Evolutionary conservation across 2,329 filamentous ascomycete genomes (phyloP).

Genomic region (Fulvia fulva): DNA sequence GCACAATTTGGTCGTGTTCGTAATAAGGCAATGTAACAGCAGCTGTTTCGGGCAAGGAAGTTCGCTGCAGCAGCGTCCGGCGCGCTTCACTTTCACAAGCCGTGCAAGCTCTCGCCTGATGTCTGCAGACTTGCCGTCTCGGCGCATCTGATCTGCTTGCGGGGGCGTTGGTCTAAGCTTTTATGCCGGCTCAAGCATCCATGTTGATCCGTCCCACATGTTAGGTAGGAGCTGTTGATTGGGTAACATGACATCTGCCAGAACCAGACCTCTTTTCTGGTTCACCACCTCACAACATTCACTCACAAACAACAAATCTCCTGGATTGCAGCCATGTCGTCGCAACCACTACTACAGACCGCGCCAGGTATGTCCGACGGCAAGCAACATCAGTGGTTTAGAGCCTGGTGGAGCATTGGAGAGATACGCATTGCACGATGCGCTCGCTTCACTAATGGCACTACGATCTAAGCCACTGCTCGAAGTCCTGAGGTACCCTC

Average conservation of each 20-base stretch:
- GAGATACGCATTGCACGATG: not conserved
- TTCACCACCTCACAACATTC: not conserved
- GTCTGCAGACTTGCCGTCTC: not conserved
- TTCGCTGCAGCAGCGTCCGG: not conserved
- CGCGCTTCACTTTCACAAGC: not conserved
- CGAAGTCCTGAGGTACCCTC: too few species aligned
- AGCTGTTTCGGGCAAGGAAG: not conserved
- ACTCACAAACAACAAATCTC: not conserved
- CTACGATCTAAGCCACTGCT: too few species aligned
- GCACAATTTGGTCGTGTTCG: not conserved
- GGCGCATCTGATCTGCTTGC: not conserved
- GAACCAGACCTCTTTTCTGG: not conserved
- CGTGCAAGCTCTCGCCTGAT: too few species aligned
- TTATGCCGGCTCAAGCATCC: too few species aligned
- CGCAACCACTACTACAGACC: conserved; percentile 91
- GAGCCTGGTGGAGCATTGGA: too few species aligned
- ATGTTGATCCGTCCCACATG: not conserved
- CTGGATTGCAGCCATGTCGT: conserved; percentile 65
- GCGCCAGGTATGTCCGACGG: conserved; percentile 65
- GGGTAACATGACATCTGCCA: not conserved
- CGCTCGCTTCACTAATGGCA: too few species aligned
- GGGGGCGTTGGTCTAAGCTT: not conserved
- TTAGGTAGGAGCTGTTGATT: not conserved
- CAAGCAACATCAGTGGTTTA: not conserved
- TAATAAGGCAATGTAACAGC: not conserved